Percentiles rank a stretch among this genome's conserved stretches.
Evolutionary conservation across 768 basidiomycete species (phyloP).

Genomic region (Mycena indigotica): DNA sequence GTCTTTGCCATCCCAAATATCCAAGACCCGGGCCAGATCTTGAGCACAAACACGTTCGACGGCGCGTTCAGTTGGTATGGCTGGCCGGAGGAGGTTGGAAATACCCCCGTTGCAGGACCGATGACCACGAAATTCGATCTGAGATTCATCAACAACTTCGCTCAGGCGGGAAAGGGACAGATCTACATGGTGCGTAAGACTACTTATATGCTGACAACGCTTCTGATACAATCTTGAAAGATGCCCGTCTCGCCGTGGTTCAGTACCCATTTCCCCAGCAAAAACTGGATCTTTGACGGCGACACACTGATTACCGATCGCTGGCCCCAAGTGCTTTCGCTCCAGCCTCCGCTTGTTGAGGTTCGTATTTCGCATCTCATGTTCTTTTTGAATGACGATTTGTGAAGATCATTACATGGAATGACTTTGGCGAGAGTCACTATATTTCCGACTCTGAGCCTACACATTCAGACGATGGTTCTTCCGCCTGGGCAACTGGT

Average conservation of each 20-base stretch:
- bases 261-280: constrained; percentile 13
- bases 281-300: constrained; percentile 22
- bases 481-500: constrained; percentile 22
- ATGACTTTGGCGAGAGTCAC: constrained; percentile 45
- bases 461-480: constrained; percentile 19
- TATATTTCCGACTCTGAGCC: constrained; percentile 23
- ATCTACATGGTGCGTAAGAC: constrained; percentile 12
- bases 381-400: no score
- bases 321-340: constrained; percentile 22
- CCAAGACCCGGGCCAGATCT: constrained; percentile 24
- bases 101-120: constrained; percentile 8
- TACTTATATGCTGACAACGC: no score
- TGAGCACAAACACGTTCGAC: constrained; percentile 25
- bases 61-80: constrained; percentile 34
- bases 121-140: constrained; percentile 8
- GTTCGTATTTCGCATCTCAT: no score
- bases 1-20: constrained; percentile 30
- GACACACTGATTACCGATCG: constrained; percentile 26
- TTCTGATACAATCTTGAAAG: no score
- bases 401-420: constrained; percentile 56
- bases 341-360: constrained; percentile 21
- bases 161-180: constrained; percentile 16
- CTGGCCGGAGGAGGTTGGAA: constrained; percentile 23
- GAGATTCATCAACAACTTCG: not conserved
- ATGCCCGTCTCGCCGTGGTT: constrained; percentile 44